These are phyloP conservation scores for Arabidopsis arenosa DNA, from an alignment of 345 rosid genomes.

Conservation along the genomic window DNA sequence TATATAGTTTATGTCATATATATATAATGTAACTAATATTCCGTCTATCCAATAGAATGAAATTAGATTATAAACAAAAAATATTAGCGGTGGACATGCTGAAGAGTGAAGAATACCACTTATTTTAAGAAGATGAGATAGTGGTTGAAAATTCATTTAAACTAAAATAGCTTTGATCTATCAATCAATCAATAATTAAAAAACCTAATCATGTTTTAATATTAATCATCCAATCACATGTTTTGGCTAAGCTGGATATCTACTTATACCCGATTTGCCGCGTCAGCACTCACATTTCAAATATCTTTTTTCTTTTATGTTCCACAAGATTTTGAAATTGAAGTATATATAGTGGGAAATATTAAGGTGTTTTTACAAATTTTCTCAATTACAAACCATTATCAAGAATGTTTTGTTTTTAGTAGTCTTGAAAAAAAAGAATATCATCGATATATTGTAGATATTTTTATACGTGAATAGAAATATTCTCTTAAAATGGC, in stretches of 20 bases:
- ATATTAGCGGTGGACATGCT: constrained; percentile 21
- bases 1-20: not conserved
- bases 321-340: too few relatives aligned
- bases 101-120: not conserved
- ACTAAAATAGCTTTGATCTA: not conserved
- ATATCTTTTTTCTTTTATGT: too few relatives aligned
- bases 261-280: constrained; percentile 34
- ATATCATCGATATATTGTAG: not conserved
- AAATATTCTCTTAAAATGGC: not conserved
- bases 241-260: constrained; percentile 33
- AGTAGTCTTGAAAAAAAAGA: not conserved
- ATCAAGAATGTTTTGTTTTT: not conserved
- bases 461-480: not conserved
- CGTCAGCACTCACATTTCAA: constrained; percentile 31
- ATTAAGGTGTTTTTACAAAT: too few relatives aligned
- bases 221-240: constrained; percentile 37
- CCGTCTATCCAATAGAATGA: not conserved
- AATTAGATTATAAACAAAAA: not conserved
- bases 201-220: constrained; percentile 2
- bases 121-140: constrained; percentile 26
- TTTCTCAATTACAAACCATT: not conserved
- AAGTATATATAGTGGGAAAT: not conserved
- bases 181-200: constrained; percentile 6
- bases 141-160: constrained; percentile 18
- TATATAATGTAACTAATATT: not conserved